Evolutionary conservation across 2,329 filamentous ascomycete genomes (phyloP), one percentile per base, ranked within the genome.

Genomic region (Diaporthe vexans): DNA sequence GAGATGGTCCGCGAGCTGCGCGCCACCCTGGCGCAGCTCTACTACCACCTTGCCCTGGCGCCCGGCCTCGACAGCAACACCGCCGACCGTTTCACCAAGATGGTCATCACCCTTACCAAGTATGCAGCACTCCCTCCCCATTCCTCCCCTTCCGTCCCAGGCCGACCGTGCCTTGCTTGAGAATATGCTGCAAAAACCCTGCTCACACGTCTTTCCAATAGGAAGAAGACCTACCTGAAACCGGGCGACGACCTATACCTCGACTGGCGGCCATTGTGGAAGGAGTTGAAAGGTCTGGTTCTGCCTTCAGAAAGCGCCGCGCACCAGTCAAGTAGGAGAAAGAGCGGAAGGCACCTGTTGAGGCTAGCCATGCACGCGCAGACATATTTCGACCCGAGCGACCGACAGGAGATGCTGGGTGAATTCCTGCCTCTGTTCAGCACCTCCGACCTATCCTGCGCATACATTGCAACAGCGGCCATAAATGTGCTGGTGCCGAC

Each of bases 41-140:
- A 98, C 85, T 99, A 98, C 84, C 95, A 98, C 85, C 92, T 99
- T 74, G 90, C 95, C 7, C 88, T 99, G 75, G 94, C 97, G 37
- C 97, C 96, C 0, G 97, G 97, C 4, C 88, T 99, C 73, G 96
- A 98, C 80, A 90, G 91, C 69, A 89, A 89, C 74, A 92, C 95
- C 11, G 90, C 95, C 6, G 97, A 99, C 84, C 91, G 96, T 75
- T 99, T 99, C 82, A 91, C 96, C 59, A 97, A 94, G 87, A 98
- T 98, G 95, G 96, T 98, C 80, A 94, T 98, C 84, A 92, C 94
- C 15, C 86, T 99, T 78, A 97, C 95, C n/a, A 97, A 97, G 95
- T 97, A 85, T 84, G 92, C 86, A 56, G 33, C 17, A 63, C 24
- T 29, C 2, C 58, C 40, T 29, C 11, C n/a, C 57, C 46, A 6